Evolutionary conservation across 495 filamentous ascomycete genomes (phyloP).

Genomic region (Lophium mytilinum): DNA sequence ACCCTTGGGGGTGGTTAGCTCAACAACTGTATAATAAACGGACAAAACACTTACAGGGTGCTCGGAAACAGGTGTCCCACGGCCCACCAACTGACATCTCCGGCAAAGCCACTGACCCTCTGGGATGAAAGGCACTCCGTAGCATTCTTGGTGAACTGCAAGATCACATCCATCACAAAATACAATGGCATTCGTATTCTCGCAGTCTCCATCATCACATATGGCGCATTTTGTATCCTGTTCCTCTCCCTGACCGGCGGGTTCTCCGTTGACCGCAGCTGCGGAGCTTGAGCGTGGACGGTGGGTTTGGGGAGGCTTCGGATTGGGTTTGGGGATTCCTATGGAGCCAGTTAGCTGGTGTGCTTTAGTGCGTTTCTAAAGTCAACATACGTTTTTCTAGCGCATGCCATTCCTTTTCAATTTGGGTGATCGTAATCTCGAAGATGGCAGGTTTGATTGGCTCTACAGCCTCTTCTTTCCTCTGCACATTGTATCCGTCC

Average conservation of each 20-base stretch:
- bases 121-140: conserved; percentile 96
- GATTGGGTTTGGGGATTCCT: conserved; percentile 85
- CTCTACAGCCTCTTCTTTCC: conserved; percentile 63
- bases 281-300: conserved; percentile 84
- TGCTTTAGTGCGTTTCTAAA: background rate
- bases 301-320: conserved; percentile 89
- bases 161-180: conserved; percentile 98
- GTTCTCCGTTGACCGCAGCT: conserved; percentile 85
- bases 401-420: conserved; percentile 96
- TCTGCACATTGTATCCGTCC: conserved; percentile 67
- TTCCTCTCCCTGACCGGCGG: conserved; percentile 72
- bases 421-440: conserved; percentile 96
- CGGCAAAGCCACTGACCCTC: conserved; percentile 98
- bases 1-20: conserved; percentile 42
- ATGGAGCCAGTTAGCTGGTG: conserved; percentile 2
- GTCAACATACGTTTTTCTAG: conserved; percentile 65
- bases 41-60: conserved; percentile 11
- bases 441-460: conserved; percentile 86
- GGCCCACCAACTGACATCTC: conserved; percentile 90
- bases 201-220: conserved; percentile 96
- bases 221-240: conserved; percentile 97
- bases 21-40: background rate
- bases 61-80: conserved; percentile 67
- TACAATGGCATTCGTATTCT: conserved; percentile 99
- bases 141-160: conserved; percentile 97